These are phyloP conservation scores for Mucor velutinosus DNA, from an alignment of 371 early-diverging fungal genomes.

Conservation along the genomic window DNA sequence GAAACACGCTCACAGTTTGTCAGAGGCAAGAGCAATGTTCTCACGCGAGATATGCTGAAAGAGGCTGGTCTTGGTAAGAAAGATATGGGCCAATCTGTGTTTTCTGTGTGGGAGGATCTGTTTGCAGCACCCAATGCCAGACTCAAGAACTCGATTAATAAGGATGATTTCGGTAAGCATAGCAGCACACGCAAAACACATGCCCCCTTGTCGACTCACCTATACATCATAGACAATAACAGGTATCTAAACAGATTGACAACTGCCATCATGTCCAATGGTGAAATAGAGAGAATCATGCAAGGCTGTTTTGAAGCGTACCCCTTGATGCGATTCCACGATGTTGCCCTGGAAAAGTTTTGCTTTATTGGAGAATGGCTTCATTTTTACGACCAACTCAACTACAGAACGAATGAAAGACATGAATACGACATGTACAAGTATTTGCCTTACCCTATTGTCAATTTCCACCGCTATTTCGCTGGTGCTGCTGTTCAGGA, in stretches of 20 bases:
- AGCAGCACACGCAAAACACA: not conserved
- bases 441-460: slow-evolving; percentile 75
- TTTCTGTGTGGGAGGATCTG: slow-evolving; percentile 79
- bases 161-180: slow-evolving; percentile 19
- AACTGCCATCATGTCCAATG: slow-evolving; percentile 60
- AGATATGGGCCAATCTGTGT: slow-evolving; percentile 78
- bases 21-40: slow-evolving; percentile 34
- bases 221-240: slow-evolving; percentile 25
- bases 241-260: slow-evolving; percentile 56
- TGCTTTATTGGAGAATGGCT: slow-evolving; percentile 77
- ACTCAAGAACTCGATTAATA: slow-evolving; percentile 12
- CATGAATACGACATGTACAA: slow-evolving; percentile 57
- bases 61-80: slow-evolving; percentile 73
- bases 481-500: slow-evolving; percentile 66
- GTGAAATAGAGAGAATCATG: slow-evolving; percentile 84
- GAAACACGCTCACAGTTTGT: slow-evolving; percentile 33
- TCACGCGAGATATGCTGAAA: slow-evolving; percentile 63
- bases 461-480: slow-evolving; percentile 84
- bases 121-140: slow-evolving; percentile 58
- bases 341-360: slow-evolving; percentile 69
- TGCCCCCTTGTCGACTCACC: not conserved
- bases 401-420: slow-evolving; percentile 45
- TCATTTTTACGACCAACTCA: slow-evolving; percentile 78
- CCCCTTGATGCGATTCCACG: slow-evolving; percentile 74
- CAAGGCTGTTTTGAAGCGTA: slow-evolving; percentile 95